A percentile compares a stretch with the other conserved stretches of the same genome.
Conservation (phyloP, 2,329 filamentous ascomycete genomes). For the Dendrostoma leiphaemia region DNA sequence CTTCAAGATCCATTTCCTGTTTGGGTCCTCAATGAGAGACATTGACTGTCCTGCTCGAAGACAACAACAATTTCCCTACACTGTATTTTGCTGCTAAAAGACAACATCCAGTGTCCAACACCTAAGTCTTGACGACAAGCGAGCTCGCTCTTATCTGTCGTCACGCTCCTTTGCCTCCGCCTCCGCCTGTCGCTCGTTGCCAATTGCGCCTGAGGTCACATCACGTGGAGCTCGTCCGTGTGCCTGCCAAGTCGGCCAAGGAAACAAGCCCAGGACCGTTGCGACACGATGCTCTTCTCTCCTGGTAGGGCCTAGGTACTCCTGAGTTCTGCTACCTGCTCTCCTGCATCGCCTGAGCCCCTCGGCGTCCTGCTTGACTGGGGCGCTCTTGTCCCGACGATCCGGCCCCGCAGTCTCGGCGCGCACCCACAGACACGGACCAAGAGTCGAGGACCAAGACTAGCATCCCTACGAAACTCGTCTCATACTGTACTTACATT, state of each 20-base stretch:
- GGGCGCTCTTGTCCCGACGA: neutral
- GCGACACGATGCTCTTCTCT: conserved; percentile 10
- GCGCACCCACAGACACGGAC: neutral
- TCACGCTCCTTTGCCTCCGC: neutral
- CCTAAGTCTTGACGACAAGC: neutral
- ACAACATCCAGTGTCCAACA: neutral
- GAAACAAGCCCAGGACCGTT: neutral
- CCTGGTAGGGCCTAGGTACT: conserved; percentile 1
- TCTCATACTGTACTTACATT: neutral
- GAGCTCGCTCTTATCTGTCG: too few species aligned
- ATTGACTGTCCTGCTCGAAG: neutral
- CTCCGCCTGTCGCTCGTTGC: neutral
- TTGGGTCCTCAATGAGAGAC: conserved; percentile 14
- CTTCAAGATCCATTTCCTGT: conserved; percentile 2
- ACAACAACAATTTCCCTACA: neutral
- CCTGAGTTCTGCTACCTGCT: neutral
- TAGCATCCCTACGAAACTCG: neutral
- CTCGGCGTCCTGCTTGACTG: neutral
- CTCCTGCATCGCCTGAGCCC: neutral
- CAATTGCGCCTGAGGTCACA: too few species aligned
- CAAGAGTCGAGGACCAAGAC: neutral
- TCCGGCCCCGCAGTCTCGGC: neutral
- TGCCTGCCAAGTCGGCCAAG: conserved; percentile 8
- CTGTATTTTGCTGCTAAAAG: neutral
- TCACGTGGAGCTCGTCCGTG: neutral